phyloP scores from a whole-genome alignment of 2,329 filamentous ascomycete species.

The Aureobasidium sp. region DNA sequence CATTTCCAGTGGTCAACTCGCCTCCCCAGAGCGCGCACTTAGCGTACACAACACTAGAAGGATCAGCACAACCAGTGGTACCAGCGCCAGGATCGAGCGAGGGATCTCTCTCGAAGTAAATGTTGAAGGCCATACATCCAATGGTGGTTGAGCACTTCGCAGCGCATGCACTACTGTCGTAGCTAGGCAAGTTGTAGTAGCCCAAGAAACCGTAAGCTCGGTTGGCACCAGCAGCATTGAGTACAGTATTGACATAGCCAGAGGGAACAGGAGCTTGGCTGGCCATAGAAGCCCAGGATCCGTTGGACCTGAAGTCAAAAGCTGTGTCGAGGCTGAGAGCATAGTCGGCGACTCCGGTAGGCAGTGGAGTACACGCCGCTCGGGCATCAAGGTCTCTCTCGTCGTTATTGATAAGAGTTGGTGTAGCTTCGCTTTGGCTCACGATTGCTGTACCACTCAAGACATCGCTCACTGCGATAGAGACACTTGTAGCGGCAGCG shows the following conservation, averaged over 20 bases:
- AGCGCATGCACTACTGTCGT: conserved; percentile 15
- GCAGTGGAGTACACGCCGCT: too few species aligned
- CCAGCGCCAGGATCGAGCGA: conserved; percentile 19
- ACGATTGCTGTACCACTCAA: too few species aligned
- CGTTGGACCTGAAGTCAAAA: conserved; percentile 21
- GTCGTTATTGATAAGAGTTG: too few species aligned
- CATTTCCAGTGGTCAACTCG: too few species aligned
- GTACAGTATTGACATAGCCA: conserved; percentile 25
- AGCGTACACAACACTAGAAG: too few species aligned
- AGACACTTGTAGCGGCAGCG: too few species aligned
- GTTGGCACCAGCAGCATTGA: conserved; percentile 24
- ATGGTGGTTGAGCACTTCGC: conserved; percentile 9
- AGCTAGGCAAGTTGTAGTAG: conserved; percentile 17
- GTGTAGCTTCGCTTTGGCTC: too few species aligned
- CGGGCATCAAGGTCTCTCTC: too few species aligned
- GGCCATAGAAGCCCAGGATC: conserved; percentile 25
- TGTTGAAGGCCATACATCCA: conserved; percentile 23
- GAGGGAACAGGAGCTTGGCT: conserved; percentile 20
- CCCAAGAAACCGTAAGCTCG: conserved; percentile 25
- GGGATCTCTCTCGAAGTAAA: conserved; percentile 24
- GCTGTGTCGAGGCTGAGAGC: conserved; percentile 26
- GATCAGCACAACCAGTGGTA: too few species aligned
- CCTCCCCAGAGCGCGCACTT: too few species aligned
- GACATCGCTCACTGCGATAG: too few species aligned
- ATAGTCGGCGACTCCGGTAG: conserved; percentile 3